Evolutionary conservation across 164 flowering plant species (phyloP).

Genomic region (Magnolia changhungtana): DNA sequence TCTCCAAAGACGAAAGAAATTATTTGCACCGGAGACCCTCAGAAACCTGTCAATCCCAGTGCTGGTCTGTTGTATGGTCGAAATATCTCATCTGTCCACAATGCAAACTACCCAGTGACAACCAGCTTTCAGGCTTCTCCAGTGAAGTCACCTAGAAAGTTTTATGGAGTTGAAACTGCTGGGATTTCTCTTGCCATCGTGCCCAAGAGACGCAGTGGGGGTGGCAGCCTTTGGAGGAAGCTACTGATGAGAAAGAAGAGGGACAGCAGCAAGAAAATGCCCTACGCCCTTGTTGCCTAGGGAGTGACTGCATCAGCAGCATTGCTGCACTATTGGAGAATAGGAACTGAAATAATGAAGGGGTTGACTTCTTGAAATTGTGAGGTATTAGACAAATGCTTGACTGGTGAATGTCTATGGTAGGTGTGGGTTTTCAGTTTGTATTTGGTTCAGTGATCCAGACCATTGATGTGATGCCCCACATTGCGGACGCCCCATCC

Average conservation of each 20-base stretch:
- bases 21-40: slow-evolving; percentile 26
- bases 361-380: not conserved
- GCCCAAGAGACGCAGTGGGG: slow-evolving; percentile 48
- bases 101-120: not conserved
- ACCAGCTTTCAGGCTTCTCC: slow-evolving; percentile 10
- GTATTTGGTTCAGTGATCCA: too few relatives aligned
- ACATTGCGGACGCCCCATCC: too few relatives aligned
- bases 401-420: not conserved
- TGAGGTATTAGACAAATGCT: not conserved
- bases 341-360: not conserved
- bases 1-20: slow-evolving; percentile 42
- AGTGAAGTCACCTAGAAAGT: slow-evolving; percentile 15
- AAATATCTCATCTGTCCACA: slow-evolving; percentile 1
- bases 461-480: too few relatives aligned
- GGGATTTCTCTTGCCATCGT: slow-evolving; percentile 49
- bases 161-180: slow-evolving; percentile 10
- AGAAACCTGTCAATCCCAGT: slow-evolving; percentile 13
- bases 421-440: not conserved
- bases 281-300: slow-evolving; percentile 21
- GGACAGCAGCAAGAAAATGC: slow-evolving; percentile 35
- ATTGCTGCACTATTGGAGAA: not conserved
- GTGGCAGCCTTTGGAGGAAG: slow-evolving; percentile 55
- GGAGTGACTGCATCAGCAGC: not conserved
- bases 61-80: slow-evolving; percentile 15
- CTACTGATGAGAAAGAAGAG: slow-evolving; percentile 62